Evolutionary conservation across 805 yeast species (phyloP).

Genomic region (Yarrowia divulgata): DNA sequence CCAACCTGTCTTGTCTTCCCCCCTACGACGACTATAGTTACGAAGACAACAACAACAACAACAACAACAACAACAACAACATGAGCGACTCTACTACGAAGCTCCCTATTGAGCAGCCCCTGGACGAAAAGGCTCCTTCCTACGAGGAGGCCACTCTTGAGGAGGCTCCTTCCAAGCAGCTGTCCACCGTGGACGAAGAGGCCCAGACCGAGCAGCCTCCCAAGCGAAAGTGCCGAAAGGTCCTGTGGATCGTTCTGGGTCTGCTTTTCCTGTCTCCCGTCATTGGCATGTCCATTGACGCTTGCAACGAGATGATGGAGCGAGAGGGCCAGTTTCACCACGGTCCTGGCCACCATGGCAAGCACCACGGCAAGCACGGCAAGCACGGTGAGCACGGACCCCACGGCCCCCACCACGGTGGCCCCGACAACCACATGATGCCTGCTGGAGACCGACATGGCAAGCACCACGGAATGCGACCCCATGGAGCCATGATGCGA

Average conservation of each 20-base stretch:
- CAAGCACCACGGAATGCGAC: slow-evolving; percentile 27
- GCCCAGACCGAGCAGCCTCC: slow-evolving; percentile 23
- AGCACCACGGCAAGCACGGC: background rate
- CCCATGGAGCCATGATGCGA: slow-evolving; percentile 28
- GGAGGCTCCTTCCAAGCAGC: slow-evolving; percentile 34
- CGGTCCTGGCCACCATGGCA: background rate
- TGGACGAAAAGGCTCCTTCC: slow-evolving; percentile 29
- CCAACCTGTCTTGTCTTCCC: slow-evolving; percentile 5
- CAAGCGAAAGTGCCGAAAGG: slow-evolving; percentile 30
- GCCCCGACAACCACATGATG: background rate
- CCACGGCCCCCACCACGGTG: slow-evolving; percentile 5
- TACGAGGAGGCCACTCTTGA: slow-evolving; percentile 36
- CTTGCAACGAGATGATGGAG: slow-evolving; percentile 36
- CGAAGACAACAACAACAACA: background rate
- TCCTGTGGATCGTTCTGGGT: slow-evolving; percentile 26
- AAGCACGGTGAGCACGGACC: slow-evolving; percentile 17
- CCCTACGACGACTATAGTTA: background rate
- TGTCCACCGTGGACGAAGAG: background rate
- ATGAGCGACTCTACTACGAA: slow-evolving; percentile 14
- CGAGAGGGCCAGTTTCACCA: background rate
- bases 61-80: background rate
- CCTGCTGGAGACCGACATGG: slow-evolving; percentile 20
- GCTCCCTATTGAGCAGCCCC: slow-evolving; percentile 12
- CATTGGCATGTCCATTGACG: slow-evolving; percentile 17
- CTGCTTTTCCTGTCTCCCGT: slow-evolving; percentile 19